A percentile compares a stretch with the other conserved stretches of the same genome.
Conservation (phyloP, 306 rosid species). For the Trifolium pratense region DNA sequence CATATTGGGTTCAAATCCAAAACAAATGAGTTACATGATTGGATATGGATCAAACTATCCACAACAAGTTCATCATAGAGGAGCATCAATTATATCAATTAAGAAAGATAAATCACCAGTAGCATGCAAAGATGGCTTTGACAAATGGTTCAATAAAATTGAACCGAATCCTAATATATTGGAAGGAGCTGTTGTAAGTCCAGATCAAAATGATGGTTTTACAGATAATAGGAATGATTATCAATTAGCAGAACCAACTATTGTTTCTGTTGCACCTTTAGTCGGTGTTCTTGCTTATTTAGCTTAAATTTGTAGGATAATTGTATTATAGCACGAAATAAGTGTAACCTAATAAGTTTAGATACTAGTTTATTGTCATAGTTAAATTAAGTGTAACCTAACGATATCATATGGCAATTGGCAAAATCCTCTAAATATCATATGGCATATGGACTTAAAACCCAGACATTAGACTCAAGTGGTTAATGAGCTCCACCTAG, state of each 20-base stretch:
- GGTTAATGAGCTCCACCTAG: too few species aligned
- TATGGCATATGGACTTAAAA: too few species aligned
- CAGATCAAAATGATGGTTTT: constrained; percentile 46
- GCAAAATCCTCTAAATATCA: too few species aligned
- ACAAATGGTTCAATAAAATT: constrained; percentile 45
- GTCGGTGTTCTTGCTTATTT: constrained; percentile 68
- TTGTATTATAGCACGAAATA: too few species aligned
- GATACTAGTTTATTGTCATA: too few species aligned
- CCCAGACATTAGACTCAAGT: too few species aligned
- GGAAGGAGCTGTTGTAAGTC: constrained; percentile 63
- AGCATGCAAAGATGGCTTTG: constrained; percentile 54
- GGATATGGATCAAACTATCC: constrained; percentile 64
- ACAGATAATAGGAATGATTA: constrained; percentile 47
- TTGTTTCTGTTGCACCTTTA: constrained; percentile 51
- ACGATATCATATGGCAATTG: too few species aligned
- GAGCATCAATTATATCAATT: constrained; percentile 63
- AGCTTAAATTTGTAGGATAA: constrained; percentile 29
- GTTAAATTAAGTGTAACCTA: too few species aligned
- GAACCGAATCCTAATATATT: constrained; percentile 62
- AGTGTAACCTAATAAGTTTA: too few species aligned
- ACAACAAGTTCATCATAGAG: constrained; percentile 64
- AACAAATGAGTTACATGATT: constrained; percentile 66
- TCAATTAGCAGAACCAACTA: constrained; percentile 58
- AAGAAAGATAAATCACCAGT: constrained; percentile 40
- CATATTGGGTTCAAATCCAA: constrained; percentile 67